These are phyloP conservation scores for Phialemoniopsis sp. DNA, from an alignment of 2,329 filamentous ascomycete species.

Conservation along the genomic window DNA sequence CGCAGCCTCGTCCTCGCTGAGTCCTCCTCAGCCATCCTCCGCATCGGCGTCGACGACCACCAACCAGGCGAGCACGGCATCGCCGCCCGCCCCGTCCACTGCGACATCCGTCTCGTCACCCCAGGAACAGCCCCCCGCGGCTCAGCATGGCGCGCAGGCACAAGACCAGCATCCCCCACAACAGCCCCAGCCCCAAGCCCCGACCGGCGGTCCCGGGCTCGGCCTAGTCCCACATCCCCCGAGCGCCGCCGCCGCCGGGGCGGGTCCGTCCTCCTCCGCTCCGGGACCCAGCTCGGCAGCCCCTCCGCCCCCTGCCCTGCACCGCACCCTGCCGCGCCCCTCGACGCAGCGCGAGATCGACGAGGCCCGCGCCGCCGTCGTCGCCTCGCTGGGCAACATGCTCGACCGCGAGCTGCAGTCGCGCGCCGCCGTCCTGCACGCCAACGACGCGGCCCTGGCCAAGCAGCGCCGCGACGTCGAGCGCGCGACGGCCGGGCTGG, in stretches of 20 bases:
- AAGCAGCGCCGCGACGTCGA: conserved; percentile 64
- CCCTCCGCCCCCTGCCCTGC: conserved; percentile 8
- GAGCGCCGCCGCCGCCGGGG: not conserved
- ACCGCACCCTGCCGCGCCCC: conserved; percentile 33
- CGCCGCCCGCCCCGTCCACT: conserved; percentile 6
- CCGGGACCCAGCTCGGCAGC: not conserved
- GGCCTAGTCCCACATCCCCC: not conserved
- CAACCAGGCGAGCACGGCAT: conserved; percentile 7
- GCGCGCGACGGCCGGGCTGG: conserved; percentile 54
- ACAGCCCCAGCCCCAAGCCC: not conserved
- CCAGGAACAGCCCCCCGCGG: conserved; percentile 1
- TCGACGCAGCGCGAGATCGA: conserved; percentile 43
- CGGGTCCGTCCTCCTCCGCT: not conserved
- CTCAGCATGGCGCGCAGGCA: conserved; percentile 2
- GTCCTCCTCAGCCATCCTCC: no score
- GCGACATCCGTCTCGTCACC: conserved; percentile 9
- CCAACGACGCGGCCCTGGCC: conserved; percentile 60
- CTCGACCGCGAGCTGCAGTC: conserved; percentile 65
- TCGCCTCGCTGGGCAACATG: conserved; percentile 63
- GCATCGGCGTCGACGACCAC: not conserved
- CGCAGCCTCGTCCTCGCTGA: no score
- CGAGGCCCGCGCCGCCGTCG: conserved; percentile 54
- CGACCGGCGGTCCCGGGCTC: not conserved
- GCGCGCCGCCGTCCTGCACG: conserved; percentile 66
- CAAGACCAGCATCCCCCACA: not conserved